These are phyloP conservation scores for Fusarium sp. DNA, from an alignment of 2,329 filamentous ascomycete species.

Conservation along the genomic window DNA sequence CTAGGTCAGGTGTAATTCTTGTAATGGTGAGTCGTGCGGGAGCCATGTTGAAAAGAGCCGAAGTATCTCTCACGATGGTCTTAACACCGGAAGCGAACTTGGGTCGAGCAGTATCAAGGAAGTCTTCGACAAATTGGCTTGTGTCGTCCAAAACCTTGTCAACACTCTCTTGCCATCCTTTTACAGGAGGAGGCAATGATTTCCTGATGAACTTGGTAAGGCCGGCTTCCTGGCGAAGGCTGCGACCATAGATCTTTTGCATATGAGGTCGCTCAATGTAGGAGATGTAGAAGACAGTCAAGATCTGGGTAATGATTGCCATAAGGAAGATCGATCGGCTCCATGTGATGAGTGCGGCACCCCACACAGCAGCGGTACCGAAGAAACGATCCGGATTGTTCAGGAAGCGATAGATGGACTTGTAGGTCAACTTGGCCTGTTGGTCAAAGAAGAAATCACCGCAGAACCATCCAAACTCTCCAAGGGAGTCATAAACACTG, in stretches of 20 bases:
- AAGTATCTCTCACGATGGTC: conserved; percentile 88
- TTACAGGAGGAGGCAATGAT: conserved; percentile 84
- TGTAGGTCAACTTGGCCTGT: conserved; percentile 89
- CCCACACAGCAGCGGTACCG: conserved; percentile 95
- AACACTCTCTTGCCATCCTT: conserved; percentile 85
- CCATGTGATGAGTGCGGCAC: conserved; percentile 91
- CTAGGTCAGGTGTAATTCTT: conserved; percentile 80
- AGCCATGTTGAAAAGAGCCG: conserved; percentile 88
- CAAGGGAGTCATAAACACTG: conserved; percentile 94
- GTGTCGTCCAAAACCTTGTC: conserved; percentile 90
- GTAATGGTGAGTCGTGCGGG: conserved; percentile 88
- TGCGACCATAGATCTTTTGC: conserved; percentile 94
- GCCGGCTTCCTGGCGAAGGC: conserved; percentile 86
- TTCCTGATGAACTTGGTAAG: conserved; percentile 91
- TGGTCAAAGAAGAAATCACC: conserved; percentile 98
- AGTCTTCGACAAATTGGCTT: conserved; percentile 89
- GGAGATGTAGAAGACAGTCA: conserved; percentile 89
- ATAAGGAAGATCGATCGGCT: conserved; percentile 88
- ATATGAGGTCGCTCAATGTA: conserved; percentile 97
- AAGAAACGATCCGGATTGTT: conserved; percentile 98
- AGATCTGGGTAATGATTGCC: conserved; percentile 84
- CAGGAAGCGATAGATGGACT: conserved; percentile 96
- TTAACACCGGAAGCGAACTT: conserved; percentile 89
- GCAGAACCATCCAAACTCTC: conserved; percentile 99
- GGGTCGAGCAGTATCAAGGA: conserved; percentile 85